Conservation (phyloP, 1,284 basidiomycete species). For the Trametes hirsuta region DNA sequence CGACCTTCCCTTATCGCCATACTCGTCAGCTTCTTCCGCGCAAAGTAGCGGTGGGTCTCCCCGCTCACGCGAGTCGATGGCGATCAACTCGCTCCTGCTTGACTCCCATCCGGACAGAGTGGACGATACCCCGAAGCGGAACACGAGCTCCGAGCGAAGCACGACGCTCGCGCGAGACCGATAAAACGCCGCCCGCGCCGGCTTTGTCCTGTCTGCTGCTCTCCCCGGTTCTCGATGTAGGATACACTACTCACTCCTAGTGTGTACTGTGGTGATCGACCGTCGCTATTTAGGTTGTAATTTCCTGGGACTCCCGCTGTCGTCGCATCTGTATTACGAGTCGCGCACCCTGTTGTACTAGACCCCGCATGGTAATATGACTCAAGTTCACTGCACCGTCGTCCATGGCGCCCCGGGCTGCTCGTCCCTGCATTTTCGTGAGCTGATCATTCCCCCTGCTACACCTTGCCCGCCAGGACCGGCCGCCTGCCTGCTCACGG, state of each 20-base stretch:
- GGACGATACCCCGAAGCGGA: conserved; percentile 23
- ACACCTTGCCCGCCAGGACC: too few relatives aligned
- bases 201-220: background rate
- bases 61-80: conserved; percentile 37
- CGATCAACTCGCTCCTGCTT: conserved; percentile 49
- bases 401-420: background rate
- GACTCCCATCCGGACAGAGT: conserved; percentile 17
- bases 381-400: background rate
- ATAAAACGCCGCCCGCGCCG: conserved; percentile 2
- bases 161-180: conserved; percentile 24
- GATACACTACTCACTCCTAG: conserved; percentile 14
- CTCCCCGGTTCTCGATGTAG: conserved; percentile 11
- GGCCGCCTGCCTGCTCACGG: too few relatives aligned
- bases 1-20: conserved; percentile 34
- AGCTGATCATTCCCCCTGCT: too few relatives aligned
- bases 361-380: conserved; percentile 11
- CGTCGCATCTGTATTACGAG: conserved; percentile 5
- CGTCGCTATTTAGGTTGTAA: conserved; percentile 6
- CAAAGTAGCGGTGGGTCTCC: conserved; percentile 36
- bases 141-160: conserved; percentile 27
- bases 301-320: conserved; percentile 6
- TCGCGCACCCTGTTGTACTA: conserved; percentile 13
- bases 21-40: conserved; percentile 32
- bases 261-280: background rate
- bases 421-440: too few relatives aligned